Evolutionary conservation across 148 eudicot species (phyloP).

Genomic region (Suaeda aralocaspica): DNA sequence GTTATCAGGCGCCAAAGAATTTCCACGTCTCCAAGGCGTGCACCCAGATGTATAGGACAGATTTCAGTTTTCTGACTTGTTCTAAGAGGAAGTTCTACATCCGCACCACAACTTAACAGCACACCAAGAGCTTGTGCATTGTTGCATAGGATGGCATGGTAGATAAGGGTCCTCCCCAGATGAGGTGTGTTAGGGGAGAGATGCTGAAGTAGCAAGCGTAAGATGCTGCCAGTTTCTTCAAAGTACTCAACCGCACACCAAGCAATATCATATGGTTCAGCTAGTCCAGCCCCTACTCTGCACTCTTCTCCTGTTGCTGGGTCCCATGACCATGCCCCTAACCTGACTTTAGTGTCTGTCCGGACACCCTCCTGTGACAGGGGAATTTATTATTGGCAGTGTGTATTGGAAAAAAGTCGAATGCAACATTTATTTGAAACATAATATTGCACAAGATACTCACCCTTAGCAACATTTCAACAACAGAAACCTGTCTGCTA

Average conservation of each 20-base stretch:
- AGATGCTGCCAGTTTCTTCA: conserved; percentile 53
- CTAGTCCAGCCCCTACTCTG: conserved; percentile 70
- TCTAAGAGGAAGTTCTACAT: conserved; percentile 44
- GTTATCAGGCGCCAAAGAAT: conserved; percentile 37
- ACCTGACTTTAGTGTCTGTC: conserved; percentile 44
- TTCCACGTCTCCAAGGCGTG: conserved; percentile 39
- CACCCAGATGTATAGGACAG: conserved; percentile 51
- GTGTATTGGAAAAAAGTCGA: not conserved
- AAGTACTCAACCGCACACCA: conserved; percentile 80
- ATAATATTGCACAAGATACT: conserved; percentile 5
- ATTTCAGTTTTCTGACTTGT: conserved; percentile 28
- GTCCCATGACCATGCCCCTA: conserved; percentile 83
- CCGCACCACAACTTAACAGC: conserved; percentile 41
- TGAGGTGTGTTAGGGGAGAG: conserved; percentile 52
- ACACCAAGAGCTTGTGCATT: conserved; percentile 45
- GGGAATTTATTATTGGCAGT: not conserved
- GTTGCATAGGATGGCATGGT: conserved; percentile 58
- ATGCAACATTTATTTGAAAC: not conserved
- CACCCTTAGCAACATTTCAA: conserved; percentile 49
- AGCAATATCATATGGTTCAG: conserved; percentile 50
- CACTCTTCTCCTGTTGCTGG: conserved; percentile 54
- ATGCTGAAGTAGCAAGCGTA: conserved; percentile 45
- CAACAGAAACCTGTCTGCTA: conserved; percentile 48
- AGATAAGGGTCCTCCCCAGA: conserved; percentile 55
- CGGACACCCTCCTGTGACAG: conserved; percentile 38